Percentiles rank a stretch among this genome's conserved stretches.
These are phyloP conservation scores for Globomyces pollinis-pini DNA, from an alignment of 192 early-diverging fungal genomes.

Conservation along the genomic window DNA sequence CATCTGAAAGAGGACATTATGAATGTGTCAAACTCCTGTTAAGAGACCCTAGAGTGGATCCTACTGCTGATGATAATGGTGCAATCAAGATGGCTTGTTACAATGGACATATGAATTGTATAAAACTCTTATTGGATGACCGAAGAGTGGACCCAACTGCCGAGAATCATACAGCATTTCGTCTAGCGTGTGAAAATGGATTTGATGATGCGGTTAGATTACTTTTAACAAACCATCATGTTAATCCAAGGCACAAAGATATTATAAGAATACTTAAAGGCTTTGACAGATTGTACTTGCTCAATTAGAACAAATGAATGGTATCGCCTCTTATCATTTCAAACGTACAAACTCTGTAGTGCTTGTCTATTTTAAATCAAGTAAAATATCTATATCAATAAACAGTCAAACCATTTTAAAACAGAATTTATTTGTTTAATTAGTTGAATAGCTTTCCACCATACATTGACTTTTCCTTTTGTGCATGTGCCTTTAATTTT, in stretches of 20 bases:
- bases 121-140: neutral
- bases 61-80: neutral
- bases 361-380: too few species aligned
- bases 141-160: neutral
- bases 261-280: too few species aligned
- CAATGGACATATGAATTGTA: neutral
- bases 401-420: too few species aligned
- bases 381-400: too few species aligned
- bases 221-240: too few species aligned
- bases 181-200: neutral
- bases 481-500: slow-evolving; percentile 23
- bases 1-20: slow-evolving; percentile 3
- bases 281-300: too few species aligned
- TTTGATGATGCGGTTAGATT: neutral
- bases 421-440: too few species aligned
- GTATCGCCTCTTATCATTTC: too few species aligned
- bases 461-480: slow-evolving; percentile 44
- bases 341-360: too few species aligned
- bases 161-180: neutral
- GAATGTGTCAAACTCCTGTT: neutral
- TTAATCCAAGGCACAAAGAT: too few species aligned
- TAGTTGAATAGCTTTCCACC: neutral
- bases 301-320: too few species aligned
- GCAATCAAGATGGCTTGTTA: neutral
- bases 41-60: neutral